These are phyloP conservation scores for Lepidium campestre DNA, from an alignment of 441 rosid genomes.

Conservation along the genomic window DNA sequence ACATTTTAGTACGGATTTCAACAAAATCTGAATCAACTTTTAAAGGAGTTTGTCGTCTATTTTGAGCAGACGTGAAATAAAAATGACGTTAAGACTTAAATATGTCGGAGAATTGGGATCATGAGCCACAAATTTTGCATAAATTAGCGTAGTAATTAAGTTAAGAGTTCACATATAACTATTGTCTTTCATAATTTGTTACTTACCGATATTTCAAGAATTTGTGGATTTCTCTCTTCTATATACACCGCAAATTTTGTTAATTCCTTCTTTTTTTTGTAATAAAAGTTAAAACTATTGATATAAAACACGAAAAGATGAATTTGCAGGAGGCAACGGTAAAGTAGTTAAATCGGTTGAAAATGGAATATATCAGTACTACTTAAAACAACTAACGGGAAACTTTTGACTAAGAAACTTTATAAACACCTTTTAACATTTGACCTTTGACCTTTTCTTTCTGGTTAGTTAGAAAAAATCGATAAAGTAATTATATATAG, in stretches of 20 bases:
- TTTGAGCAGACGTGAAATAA: slow-evolving; percentile 17
- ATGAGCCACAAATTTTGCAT: slow-evolving; percentile 30
- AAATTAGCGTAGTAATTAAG: slow-evolving; percentile 22
- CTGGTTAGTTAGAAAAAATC: not conserved
- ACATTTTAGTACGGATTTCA: not conserved
- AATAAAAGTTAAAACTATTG: too few species aligned
- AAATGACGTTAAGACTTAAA: slow-evolving; percentile 20
- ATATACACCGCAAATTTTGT: not conserved
- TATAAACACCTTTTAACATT: not conserved
- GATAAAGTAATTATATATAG: not conserved
- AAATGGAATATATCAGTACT: too few species aligned
- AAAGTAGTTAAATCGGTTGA: slow-evolving; percentile 20
- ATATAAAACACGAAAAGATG: not conserved
- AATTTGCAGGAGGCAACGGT: not conserved
- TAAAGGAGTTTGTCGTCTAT: slow-evolving; percentile 22
- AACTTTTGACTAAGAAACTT: not conserved
- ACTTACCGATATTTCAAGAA: not conserved
- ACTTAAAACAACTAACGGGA: slow-evolving; percentile 7
- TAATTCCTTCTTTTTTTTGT: too few species aligned
- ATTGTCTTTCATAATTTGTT: slow-evolving; percentile 5
- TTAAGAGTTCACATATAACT: not conserved
- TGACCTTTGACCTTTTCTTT: slow-evolving; percentile 9
- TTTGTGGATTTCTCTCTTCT: not conserved
- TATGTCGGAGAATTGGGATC: slow-evolving; percentile 32
- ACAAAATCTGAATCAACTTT: not conserved